A percentile compares a stretch with the other conserved stretches of the same genome.
Conservation (phyloP, 306 rosid genomes). For the Sesbania bispinosa region DNA sequence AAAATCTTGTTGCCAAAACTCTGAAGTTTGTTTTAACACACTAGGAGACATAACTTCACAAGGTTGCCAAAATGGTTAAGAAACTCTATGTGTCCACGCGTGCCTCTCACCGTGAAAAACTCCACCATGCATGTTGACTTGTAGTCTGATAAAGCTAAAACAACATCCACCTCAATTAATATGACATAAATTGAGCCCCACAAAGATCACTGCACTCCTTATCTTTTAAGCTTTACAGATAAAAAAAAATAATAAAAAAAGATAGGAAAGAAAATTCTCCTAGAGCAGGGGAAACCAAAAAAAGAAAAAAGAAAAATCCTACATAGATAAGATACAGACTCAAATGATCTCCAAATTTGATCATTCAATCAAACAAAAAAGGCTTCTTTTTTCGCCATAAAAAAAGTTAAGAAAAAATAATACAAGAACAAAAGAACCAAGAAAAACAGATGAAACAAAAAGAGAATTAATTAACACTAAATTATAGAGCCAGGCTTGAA, state of each 20-base stretch:
- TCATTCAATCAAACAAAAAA: conserved; percentile 26
- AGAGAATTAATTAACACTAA: conserved; percentile 1
- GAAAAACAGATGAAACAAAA: not conserved
- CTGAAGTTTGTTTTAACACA: not conserved
- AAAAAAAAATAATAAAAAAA: not conserved
- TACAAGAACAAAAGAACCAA: conserved; percentile 11
- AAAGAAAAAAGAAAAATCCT: not conserved
- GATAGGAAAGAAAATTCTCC: not conserved
- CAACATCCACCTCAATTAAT: conserved; percentile 19
- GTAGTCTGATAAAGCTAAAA: conserved; percentile 16
- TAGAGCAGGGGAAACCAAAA: not conserved
- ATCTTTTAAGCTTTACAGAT: conserved; percentile 30
- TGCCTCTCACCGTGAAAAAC: conserved; percentile 21
- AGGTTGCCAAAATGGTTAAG: conserved; percentile 22
- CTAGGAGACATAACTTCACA: not conserved
- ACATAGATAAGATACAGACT: conserved; percentile 22
- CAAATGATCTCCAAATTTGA: conserved; percentile 28
- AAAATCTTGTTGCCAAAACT: conserved; percentile 13
- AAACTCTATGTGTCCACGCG: conserved; percentile 27
- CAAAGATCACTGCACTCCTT: conserved; percentile 15
- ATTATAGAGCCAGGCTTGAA: not conserved
- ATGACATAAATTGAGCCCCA: conserved; percentile 18
- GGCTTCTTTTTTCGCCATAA: not conserved
- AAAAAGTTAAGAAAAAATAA: not conserved
- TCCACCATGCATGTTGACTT: conserved; percentile 40